Evolutionary conservation across 2,329 filamentous ascomycete genomes (phyloP).

Genomic region (Ophiostoma piceae): DNA sequence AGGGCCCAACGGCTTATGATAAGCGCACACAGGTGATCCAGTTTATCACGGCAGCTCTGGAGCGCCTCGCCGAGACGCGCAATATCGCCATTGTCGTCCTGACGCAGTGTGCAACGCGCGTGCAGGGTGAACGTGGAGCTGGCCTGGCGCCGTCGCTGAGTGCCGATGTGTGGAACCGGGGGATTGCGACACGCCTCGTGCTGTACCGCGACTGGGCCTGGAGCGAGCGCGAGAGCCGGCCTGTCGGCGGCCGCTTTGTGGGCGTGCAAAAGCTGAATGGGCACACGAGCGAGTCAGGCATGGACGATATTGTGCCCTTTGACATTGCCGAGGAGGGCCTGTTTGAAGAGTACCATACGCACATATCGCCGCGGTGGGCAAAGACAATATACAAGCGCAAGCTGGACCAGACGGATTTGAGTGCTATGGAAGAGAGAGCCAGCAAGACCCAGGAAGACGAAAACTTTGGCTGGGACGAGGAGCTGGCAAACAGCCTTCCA

Average conservation of each 20-base stretch:
- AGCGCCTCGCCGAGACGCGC: conserved; percentile 68
- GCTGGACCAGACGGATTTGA: conserved; percentile 53
- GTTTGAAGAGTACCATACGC: conserved; percentile 41
- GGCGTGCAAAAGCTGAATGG: conserved; percentile 63
- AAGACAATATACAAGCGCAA: conserved; percentile 55
- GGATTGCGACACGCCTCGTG: conserved; percentile 65
- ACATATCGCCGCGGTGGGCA: conserved; percentile 28
- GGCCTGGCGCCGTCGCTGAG: conserved; percentile 70
- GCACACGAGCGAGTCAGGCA: conserved; percentile 38
- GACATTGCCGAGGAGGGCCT: conserved; percentile 41
- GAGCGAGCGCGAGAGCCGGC: conserved; percentile 34
- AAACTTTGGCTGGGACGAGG: conserved; percentile 66
- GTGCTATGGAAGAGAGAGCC: conserved; percentile 44
- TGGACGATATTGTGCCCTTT: conserved; percentile 47
- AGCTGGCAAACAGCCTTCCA: conserved; percentile 42
- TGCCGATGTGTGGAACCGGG: conserved; percentile 73
- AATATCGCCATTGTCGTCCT: conserved; percentile 70
- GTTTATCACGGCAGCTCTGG: conserved; percentile 62
- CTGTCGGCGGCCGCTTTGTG: conserved; percentile 52
- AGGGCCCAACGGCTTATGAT: conserved; percentile 21
- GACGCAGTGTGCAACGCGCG: conserved; percentile 76
- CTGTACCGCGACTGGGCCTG: conserved; percentile 73
- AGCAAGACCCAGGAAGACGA: conserved; percentile 52
- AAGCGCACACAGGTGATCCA: conserved; percentile 47
- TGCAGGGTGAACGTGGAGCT: conserved; percentile 60